Percentiles rank a stretch among this genome's conserved stretches.
Conservation (phyloP, 192 early-diverging fungal genomes). For the Coemansia sp. region DNA sequence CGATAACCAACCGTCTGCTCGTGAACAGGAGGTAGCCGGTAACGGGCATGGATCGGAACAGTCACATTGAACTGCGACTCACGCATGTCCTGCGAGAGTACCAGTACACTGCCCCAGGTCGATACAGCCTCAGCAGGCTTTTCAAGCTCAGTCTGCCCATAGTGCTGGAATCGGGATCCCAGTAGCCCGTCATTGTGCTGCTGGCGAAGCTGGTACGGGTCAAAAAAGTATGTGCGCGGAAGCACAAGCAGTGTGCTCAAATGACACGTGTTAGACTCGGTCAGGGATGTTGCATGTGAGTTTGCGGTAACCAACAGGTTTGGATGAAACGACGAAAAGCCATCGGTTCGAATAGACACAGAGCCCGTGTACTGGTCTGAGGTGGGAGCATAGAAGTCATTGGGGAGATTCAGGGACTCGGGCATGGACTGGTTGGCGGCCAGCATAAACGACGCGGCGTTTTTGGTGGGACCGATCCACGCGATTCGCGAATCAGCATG, state of each 20-base stretch:
- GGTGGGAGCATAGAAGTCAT: conserved; percentile 3
- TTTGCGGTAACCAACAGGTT: conserved; percentile 18
- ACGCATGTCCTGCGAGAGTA: conserved; percentile 12
- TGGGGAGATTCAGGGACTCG: conserved; percentile 13
- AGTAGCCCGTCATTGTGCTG: conserved; percentile 9
- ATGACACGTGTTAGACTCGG: conserved; percentile 9
- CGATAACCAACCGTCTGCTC: conserved; percentile 29
- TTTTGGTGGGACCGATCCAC: conserved; percentile 32
- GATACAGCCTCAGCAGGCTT: conserved; percentile 37
- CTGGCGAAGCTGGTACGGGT: conserved; percentile 45
- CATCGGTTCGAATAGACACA: conserved; percentile 4
- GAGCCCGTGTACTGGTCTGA: conserved; percentile 2
- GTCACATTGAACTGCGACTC: conserved; percentile 4
- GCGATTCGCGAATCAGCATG: conserved; percentile 33
- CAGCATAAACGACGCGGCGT: conserved; percentile 13
- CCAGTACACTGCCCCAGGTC: conserved; percentile 47
- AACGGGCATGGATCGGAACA: conserved; percentile 48
- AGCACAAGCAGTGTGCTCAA: conserved; percentile 20
- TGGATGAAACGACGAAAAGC: conserved; percentile 48
- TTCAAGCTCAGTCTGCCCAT: conserved; percentile 43
- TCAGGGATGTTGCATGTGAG: neutral
- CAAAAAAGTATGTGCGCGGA: conserved; percentile 47
- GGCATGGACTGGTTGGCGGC: conserved; percentile 1
- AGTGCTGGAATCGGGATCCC: conserved; percentile 16
- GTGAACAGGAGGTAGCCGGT: conserved; percentile 30